Evolutionary conservation across 2,329 filamentous ascomycete genomes (phyloP).

Genomic region (Apiospora sp.): DNA sequence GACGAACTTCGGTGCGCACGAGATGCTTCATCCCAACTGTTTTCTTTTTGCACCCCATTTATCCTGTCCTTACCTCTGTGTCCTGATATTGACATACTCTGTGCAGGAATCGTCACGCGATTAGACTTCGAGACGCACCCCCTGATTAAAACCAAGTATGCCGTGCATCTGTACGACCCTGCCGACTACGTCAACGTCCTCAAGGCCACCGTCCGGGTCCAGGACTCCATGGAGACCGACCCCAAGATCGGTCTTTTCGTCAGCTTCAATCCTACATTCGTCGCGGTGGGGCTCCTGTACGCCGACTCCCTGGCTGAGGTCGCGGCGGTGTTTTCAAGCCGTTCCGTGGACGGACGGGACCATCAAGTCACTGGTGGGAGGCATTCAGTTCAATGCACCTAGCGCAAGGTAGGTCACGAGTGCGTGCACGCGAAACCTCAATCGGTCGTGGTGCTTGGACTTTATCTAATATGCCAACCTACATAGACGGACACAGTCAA

Average conservation of each 20-base stretch:
- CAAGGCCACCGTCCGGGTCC: constrained; percentile 25
- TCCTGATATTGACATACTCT: too few species aligned
- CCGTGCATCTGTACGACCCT: constrained; percentile 30
- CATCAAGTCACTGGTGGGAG: not conserved
- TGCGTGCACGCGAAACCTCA: too few species aligned
- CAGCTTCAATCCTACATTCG: constrained; percentile 27
- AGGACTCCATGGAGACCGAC: constrained; percentile 34
- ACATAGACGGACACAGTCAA: not conserved
- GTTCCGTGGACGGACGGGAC: constrained; percentile 24
- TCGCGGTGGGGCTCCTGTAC: constrained; percentile 30
- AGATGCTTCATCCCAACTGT: too few species aligned
- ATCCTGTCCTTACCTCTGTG: too few species aligned
- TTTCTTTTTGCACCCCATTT: too few species aligned
- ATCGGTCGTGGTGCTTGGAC: too few species aligned
- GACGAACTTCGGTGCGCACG: constrained; percentile 34
- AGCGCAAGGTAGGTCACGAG: not conserved
- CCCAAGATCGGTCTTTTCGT: constrained; percentile 30
- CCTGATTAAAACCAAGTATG: constrained; percentile 30
- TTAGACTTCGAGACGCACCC: constrained; percentile 33
- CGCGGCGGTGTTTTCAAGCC: constrained; percentile 31
- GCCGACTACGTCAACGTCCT: constrained; percentile 31
- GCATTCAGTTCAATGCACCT: not conserved
- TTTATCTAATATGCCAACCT: not conserved
- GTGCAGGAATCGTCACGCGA: constrained; percentile 35
- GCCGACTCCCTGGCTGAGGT: constrained; percentile 25